Evolutionary conservation across 2,329 filamentous ascomycete genomes (phyloP), one percentile per base, ranked within the genome.

Genomic region (Tolypocladium tropicale): DNA sequence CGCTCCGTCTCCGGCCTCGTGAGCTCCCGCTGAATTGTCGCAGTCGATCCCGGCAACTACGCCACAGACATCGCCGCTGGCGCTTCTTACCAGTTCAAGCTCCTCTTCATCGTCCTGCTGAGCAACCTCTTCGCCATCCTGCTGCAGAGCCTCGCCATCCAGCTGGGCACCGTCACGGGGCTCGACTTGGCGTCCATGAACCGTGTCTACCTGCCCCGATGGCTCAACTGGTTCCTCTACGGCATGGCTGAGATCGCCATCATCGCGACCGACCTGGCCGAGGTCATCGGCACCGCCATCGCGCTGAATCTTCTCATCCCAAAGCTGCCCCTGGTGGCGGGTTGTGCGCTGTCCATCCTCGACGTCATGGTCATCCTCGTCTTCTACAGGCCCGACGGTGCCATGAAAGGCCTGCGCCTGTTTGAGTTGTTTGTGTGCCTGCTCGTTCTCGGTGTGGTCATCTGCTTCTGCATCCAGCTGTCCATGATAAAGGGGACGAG

Each of bases 111-210:
- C 61, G 79, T 89, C 48, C 74, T 89, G 11, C 74, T 88, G 63
- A 83, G 82, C 68, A 89, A 89, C 66, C 63, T 88, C 53, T 85
- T 89, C 63, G 86, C 86, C 61, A 87, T 89, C 55, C 81, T 88
- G 61, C 74, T 89, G 23, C 86, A 89, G 67, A 82, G 78, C 23
- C 76, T 89, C 2, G 81, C 81, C 63, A 83, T 87, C 68, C 87
- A 87, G 67, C 76, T 89, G 6, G 85, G 85, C 34, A 85, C 83
- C 16, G 83, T 89, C 59, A 87, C 81, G 1, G 85, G 85, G 2
- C 70, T 87, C 53, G 84, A 88, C 62, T 74, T 89, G 16, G 83
- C 85, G 1, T 78, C 86, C 59, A 83, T 84, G 11, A 88, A 84
- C 62, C 78, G 84, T 36, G 81, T 77, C 10, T 84, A 85, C 65